Base-by-base conservation (phyloP, 2,329 filamentous ascomycete species). In the Fusarium circinatum region DNA sequence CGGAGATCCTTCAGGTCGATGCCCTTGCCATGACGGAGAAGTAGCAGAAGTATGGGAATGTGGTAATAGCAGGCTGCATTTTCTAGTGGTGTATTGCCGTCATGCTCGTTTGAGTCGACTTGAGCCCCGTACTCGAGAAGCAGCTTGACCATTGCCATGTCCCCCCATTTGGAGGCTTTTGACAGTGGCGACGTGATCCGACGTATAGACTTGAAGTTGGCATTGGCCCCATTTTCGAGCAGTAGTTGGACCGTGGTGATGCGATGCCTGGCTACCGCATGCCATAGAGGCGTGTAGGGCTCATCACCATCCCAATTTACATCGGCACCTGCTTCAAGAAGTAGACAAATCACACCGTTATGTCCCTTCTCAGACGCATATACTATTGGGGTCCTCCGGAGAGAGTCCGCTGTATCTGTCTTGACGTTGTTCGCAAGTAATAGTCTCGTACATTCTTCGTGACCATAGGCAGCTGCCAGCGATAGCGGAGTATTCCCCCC, bases 11-110 rank as follows among this genome's bases (percentile, higher is more conserved):
- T 10, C 26, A 32, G 8, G 47, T 49, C 28, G 28, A 49, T 20
- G 14, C 6, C 17, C 8, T 28, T 30, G 18, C 26, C 17, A 49
- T 49, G 14, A 22, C 3, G 8, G 18, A 49, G 26, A 32, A n/a
- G 47, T 22, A 49, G 47, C 8, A 30, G 47, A 49, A 49, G 32
- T 32, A 49, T 12, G 5, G 13, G 20, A 6, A 22, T 6, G 20
- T 32, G 12, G 6, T 0, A 0, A 14, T 15, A 0, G 0, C 8
- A 0, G 4, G 47, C 28, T 34, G 47, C 22, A 22, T 2, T 5
- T 22, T n/a, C 12, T 22, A 17, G 28, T 30, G 14, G 47, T 22
- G 22, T 49, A 14, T 5, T 2, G 13, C 30, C 12, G 2, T 32
- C 4, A 13, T 12, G 4, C 30, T 30, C 32, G 13, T 12, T 17